Percentiles rank a stretch among this genome's conserved stretches.
phyloP scores from a whole-genome alignment of 129 eudicot species.

The Artemisia annua region DNA sequence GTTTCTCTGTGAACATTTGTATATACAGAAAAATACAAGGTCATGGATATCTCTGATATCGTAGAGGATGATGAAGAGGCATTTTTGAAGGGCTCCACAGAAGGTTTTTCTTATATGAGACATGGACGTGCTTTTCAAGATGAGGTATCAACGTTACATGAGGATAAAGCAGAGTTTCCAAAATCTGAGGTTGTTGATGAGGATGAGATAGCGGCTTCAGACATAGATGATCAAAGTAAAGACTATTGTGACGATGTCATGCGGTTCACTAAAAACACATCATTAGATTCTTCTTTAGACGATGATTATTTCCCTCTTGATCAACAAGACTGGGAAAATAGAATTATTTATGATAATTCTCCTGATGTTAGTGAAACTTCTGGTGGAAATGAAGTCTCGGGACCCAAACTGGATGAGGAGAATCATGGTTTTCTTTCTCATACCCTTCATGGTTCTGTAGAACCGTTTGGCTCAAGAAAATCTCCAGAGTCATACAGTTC shows the following conservation, averaged over 20 bases:
- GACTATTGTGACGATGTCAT: conserved; percentile 50
- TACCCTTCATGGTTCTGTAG: conserved; percentile 41
- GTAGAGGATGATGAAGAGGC: conserved; percentile 86
- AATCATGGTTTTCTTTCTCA: conserved; percentile 38
- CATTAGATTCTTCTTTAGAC: no score
- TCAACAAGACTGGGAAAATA: conserved; percentile 92
- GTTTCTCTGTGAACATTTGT: conserved; percentile 24
- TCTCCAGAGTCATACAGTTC: conserved; percentile 27
- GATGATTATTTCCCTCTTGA: conserved; percentile 66
- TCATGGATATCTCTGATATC: conserved; percentile 49
- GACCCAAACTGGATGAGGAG: conserved; percentile 57
- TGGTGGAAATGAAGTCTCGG: conserved; percentile 76
- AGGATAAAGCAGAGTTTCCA: conserved; percentile 39
- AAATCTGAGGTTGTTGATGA: conserved; percentile 34
- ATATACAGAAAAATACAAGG: conserved; percentile 57
- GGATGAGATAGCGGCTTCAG: conserved; percentile 18
- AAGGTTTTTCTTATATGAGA: conserved; percentile 45
- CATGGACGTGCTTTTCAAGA: conserved; percentile 37
- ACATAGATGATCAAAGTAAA: conserved; percentile 39
- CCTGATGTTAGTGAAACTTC: conserved; percentile 45
- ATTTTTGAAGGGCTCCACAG: conserved; percentile 57
- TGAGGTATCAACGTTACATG: conserved; percentile 32
- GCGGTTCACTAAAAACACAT: conserved; percentile 12
- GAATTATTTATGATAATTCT: conserved; percentile 75
- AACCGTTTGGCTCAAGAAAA: conserved; percentile 65